Evolutionary conservation across 2,329 filamentous ascomycete species (phyloP), one percentile per base, ranked within the genome.

Genomic region (Phaeoacremonium minimum): DNA sequence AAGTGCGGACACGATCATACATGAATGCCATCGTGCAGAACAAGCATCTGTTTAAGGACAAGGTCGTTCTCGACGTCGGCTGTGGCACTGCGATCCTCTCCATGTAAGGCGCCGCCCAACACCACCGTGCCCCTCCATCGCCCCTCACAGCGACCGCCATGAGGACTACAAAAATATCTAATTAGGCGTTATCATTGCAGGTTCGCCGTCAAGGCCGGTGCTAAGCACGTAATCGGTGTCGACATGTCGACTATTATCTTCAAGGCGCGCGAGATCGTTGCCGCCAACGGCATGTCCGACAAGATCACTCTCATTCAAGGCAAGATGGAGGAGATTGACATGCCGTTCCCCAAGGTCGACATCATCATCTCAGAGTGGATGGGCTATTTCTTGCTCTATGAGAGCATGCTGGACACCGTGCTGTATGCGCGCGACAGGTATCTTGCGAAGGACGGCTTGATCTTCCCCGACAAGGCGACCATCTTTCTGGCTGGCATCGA

Each of bases 321-420:
- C 62, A 98, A 98, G 79, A 98, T 98, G 93, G 93, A 98, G 72
- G 93, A 98, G 70, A 89, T 98, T 31, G 74, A 85, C 56, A 74
- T 98, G 45, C 93, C 93, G 15, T 95, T 85, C 66, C 85, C 88
- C 56, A 87, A 97, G 68, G 93, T 98, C 48, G 93, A 98, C 59
- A 98, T 98, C 61, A 98, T 98, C 69, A 95, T 98, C 62, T 97
- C 91, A 3, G 93, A 98, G 73, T 98, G 93, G 93, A 98, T 98
- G 93, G 93, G 93, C 20, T 98, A 98, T 72, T 97, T 97, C 73
- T 72, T 98, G 36, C 81, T 98, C 43, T 98, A 98, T 68, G 93
- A 98, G 80, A 87, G 80, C 78, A 98, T 98, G 93, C 68, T 98
- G 57, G 93, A 98, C 70, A 98, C 93, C 19, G 93, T 98, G 34